These are phyloP conservation scores for Talaromyces thailandensis DNA, from an alignment of 495 filamentous ascomycete species.

Conservation along the genomic window DNA sequence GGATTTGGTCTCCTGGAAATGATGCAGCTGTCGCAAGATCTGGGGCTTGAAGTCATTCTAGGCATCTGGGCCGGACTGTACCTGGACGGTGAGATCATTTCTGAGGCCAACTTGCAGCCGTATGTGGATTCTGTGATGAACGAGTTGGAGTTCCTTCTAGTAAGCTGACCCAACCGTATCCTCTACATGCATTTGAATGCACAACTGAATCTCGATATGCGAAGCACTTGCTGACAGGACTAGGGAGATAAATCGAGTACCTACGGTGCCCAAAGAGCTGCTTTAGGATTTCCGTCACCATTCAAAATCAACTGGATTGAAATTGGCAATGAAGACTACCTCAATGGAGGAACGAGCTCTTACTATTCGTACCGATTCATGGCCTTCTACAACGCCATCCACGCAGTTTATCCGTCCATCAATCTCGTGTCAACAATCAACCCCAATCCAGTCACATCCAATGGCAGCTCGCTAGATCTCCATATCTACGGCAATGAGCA, in stretches of 20 bases:
- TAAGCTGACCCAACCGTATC: too few relatives aligned
- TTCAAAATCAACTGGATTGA: background rate
- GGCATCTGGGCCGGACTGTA: too few relatives aligned
- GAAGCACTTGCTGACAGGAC: too few relatives aligned
- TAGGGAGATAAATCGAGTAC: too few relatives aligned
- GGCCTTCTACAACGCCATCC: slow-evolving; percentile 38
- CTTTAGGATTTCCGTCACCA: background rate
- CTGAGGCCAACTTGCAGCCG: background rate
- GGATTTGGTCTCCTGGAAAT: background rate
- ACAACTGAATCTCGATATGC: too few relatives aligned
- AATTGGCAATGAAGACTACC: slow-evolving; percentile 46
- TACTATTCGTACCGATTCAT: slow-evolving; percentile 37
- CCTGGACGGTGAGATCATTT: background rate
- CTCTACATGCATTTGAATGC: too few relatives aligned
- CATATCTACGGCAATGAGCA: slow-evolving; percentile 44
- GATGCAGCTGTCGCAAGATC: background rate
- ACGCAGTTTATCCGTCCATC: slow-evolving; percentile 39
- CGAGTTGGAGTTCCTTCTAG: too few relatives aligned
- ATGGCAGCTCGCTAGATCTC: slow-evolving; percentile 32
- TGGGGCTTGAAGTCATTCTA: too few relatives aligned
- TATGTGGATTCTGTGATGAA: too few relatives aligned
- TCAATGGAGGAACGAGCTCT: slow-evolving; percentile 24
- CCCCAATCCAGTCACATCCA: slow-evolving; percentile 23
- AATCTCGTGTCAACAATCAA: slow-evolving; percentile 36
- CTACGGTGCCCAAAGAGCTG: background rate